A percentile compares a stretch with the other conserved stretches of the same genome.
These are phyloP conservation scores for Iris macrosiphon DNA, from an alignment of 106 monocot genomes.

Conservation along the genomic window DNA sequence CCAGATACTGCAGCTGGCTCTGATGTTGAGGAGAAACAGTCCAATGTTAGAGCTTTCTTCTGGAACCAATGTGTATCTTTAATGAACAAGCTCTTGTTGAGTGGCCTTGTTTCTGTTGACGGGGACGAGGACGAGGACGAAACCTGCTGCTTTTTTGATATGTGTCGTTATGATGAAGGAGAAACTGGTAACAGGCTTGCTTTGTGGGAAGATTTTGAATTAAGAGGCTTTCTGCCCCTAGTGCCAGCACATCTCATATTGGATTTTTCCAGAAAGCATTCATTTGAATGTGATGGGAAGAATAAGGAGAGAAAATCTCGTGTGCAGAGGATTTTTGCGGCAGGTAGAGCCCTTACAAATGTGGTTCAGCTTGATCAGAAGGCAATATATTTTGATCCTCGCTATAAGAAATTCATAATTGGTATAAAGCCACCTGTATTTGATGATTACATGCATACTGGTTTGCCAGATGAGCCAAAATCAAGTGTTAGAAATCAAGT, in stretches of 20 bases:
- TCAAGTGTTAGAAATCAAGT: slow-evolving; percentile 9
- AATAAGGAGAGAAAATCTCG: slow-evolving; percentile 67
- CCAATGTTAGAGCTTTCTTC: slow-evolving; percentile 56
- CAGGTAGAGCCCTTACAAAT: slow-evolving; percentile 53
- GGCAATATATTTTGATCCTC: slow-evolving; percentile 59
- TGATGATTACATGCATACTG: slow-evolving; percentile 13
- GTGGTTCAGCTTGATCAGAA: slow-evolving; percentile 53
- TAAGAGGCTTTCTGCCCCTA: slow-evolving; percentile 86
- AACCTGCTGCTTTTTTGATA: slow-evolving; percentile 58
- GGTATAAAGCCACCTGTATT: slow-evolving; percentile 27
- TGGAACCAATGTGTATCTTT: slow-evolving; percentile 73
- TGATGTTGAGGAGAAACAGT: slow-evolving; percentile 72
- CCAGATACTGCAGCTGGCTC: slow-evolving; percentile 50
- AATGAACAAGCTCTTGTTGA: slow-evolving; percentile 66
- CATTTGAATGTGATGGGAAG: slow-evolving; percentile 39
- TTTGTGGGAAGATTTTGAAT: slow-evolving; percentile 93
- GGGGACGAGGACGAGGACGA: slow-evolving; percentile 47
- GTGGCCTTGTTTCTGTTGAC: slow-evolving; percentile 40
- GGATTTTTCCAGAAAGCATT: slow-evolving; percentile 76
- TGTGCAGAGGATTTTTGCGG: slow-evolving; percentile 78
- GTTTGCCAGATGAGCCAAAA: slow-evolving; percentile 4
- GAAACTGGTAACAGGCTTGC: slow-evolving; percentile 85
- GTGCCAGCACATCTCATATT: slow-evolving; percentile 83
- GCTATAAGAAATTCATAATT: slow-evolving; percentile 56
- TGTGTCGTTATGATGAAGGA: slow-evolving; percentile 65